Evolutionary conservation across 2,329 filamentous ascomycete genomes (phyloP).

Genomic region (Talaromyces sp.): DNA sequence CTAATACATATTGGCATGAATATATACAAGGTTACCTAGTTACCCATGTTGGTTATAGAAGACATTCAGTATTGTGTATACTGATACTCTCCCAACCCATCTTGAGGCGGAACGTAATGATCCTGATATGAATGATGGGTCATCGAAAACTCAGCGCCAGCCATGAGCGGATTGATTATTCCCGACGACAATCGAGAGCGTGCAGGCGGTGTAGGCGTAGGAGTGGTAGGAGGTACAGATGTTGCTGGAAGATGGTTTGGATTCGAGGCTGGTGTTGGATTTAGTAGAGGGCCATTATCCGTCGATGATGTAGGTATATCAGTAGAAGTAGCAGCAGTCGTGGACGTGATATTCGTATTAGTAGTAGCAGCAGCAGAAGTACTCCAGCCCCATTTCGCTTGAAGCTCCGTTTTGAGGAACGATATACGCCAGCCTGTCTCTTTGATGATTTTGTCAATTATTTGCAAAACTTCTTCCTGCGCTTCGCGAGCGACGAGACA

Average conservation of each 20-base stretch:
- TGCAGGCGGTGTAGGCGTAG: constrained; percentile 23
- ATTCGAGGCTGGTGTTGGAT: constrained; percentile 12
- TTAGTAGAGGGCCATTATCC: constrained; percentile 4
- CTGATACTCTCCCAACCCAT: constrained; percentile 27
- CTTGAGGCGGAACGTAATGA: constrained; percentile 66
- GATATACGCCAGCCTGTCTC: constrained; percentile 75
- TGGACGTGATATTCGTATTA: neutral
- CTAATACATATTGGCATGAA: neutral
- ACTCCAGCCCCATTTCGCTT: constrained; percentile 72
- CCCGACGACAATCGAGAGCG: constrained; percentile 37
- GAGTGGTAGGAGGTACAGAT: constrained; percentile 17
- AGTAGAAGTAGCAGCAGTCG: neutral
- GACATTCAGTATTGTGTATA: constrained; percentile 15
- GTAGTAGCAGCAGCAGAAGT: neutral
- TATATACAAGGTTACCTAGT: neutral
- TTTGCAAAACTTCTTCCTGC: constrained; percentile 73
- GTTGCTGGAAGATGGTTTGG: constrained; percentile 1
- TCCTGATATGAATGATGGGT: constrained; percentile 77
- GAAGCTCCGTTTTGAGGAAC: constrained; percentile 67
- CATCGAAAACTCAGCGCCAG: constrained; percentile 67
- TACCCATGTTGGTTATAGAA: no score
- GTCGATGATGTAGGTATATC: neutral
- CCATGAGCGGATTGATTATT: constrained; percentile 65
- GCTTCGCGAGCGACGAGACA: constrained; percentile 64
- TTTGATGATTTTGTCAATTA: constrained; percentile 68